Evolutionary conservation across 257 asterid species (phyloP).

Genomic region (Ilex aquifolium): DNA sequence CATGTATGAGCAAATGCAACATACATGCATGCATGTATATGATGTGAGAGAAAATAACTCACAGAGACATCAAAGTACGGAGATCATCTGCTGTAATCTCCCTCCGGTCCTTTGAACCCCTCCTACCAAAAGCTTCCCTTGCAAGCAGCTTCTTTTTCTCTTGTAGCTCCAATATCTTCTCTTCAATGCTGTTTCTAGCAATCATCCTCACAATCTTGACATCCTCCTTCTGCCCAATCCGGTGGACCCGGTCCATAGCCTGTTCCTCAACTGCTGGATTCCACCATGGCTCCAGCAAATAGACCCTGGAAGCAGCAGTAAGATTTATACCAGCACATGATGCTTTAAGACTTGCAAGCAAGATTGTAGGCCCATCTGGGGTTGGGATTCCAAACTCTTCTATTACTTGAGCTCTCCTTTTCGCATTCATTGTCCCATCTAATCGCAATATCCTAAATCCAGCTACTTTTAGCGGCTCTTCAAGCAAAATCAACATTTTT

Average conservation of each 20-base stretch:
- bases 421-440: conserved; percentile 76
- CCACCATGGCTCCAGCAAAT: conserved; percentile 96
- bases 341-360: conserved; percentile 86
- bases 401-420: conserved; percentile 49
- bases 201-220: conserved; percentile 76
- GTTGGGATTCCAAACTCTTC: conserved; percentile 49
- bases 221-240: conserved; percentile 75
- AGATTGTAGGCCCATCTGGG: conserved; percentile 62
- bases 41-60: neutral
- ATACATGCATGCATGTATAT: too few relatives aligned
- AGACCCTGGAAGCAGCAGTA: conserved; percentile 74
- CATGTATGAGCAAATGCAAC: too few relatives aligned
- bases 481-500: conserved; percentile 65
- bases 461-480: conserved; percentile 51
- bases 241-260: conserved; percentile 92
- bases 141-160: conserved; percentile 70
- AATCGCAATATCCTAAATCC: conserved; percentile 66
- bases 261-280: conserved; percentile 94
- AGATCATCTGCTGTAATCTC: conserved; percentile 66
- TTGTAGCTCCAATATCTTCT: conserved; percentile 66
- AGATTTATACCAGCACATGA: conserved; percentile 78
- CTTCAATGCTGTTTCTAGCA: conserved; percentile 69
- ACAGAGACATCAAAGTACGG: conserved; percentile 57
- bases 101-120: conserved; percentile 37
- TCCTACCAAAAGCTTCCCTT: conserved; percentile 52